A percentile compares a stretch with the other conserved stretches of the same genome.
Evolutionary conservation across 345 rosid species (phyloP).

Genomic region (Salix viminalis): DNA sequence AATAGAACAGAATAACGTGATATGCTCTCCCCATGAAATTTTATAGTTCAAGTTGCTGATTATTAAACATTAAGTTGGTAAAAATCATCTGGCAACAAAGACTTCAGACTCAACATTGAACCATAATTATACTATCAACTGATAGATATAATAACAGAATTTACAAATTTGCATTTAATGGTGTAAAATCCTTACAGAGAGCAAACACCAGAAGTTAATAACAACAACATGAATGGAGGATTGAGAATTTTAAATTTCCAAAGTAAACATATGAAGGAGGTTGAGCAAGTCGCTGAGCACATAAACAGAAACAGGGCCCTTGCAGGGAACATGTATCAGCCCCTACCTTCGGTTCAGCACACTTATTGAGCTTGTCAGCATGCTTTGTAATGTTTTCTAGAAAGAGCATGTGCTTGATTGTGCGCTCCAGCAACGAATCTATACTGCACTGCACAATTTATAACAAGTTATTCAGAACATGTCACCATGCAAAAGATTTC

Average conservation of each 20-base stretch:
- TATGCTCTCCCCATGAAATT: neutral
- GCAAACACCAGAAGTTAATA: neutral
- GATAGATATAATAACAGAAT: neutral
- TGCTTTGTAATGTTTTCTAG: constrained; percentile 77
- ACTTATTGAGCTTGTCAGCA: constrained; percentile 80
- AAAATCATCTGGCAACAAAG: neutral
- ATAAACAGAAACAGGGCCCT: neutral
- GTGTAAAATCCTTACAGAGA: neutral
- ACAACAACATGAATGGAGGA: neutral
- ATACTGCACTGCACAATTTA: constrained; percentile 80
- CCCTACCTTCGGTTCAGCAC: constrained; percentile 61
- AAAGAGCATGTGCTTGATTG: constrained; percentile 90
- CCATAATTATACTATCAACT: neutral
- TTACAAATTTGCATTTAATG: neutral
- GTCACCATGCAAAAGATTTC: neutral
- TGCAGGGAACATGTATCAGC: neutral
- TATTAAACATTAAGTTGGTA: neutral
- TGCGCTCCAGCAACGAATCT: constrained; percentile 90
- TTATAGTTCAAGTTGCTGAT: neutral
- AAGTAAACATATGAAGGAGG: neutral
- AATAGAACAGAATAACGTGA: neutral
- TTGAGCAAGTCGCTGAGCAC: neutral
- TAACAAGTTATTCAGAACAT: constrained; percentile 27
- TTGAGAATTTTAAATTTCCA: constrained; percentile 1
- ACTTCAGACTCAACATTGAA: neutral